Evolutionary conservation across 2,329 filamentous ascomycete species (phyloP), one percentile per base, ranked within the genome.

Genomic region (Orbilia quercus): DNA sequence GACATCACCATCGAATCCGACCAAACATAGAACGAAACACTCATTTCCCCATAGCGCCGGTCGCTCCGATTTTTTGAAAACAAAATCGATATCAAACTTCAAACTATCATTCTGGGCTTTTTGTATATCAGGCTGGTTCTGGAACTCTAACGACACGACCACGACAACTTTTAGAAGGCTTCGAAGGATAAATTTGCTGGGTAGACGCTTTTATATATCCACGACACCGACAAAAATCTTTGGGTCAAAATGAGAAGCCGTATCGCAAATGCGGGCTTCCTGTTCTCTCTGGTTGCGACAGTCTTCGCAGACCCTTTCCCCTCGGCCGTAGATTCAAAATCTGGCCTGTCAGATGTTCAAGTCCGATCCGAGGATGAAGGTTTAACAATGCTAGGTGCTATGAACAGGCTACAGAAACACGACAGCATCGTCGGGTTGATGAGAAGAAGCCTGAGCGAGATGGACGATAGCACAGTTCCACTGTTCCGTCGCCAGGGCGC

Each of bases 11-110:
- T 31, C 9, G 28, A 31, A 31, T 31, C 34, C 23, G 36, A 16
- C 42, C 45, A 22, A 12, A n/a, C 44, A n/a, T 58, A 31, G 65
- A 34, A 51, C 58, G 50, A 54, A 48, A 64, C 67, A 55, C 59
- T 65, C 67, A 45, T 65, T 72, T 59, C 7, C 67, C 34, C 38
- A 36, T 58, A 65, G 67, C 67, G 67, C 67, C 67, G 67, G 67
- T 59, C 67, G 67, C 67, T 65, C 20, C 59, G 67, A 31, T 31
- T 31, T 31, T 31, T 9, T n/a, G n/a, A n/a, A n/a, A n/a, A 59
- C 44, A 57, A 47, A 62, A 50, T 54, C 50, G 50, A 57, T 58
- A 57, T n/a, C n/a, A n/a, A 44, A 44, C 34, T 50, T 63, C 58
- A 42, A 20, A 71, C 66, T 57, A 58, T 63, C 54, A 36, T 71